Evolutionary conservation across 768 basidiomycete genomes (phyloP), one percentile per base, ranked within the genome.

Genomic region (Tephrocybe sp.): DNA sequence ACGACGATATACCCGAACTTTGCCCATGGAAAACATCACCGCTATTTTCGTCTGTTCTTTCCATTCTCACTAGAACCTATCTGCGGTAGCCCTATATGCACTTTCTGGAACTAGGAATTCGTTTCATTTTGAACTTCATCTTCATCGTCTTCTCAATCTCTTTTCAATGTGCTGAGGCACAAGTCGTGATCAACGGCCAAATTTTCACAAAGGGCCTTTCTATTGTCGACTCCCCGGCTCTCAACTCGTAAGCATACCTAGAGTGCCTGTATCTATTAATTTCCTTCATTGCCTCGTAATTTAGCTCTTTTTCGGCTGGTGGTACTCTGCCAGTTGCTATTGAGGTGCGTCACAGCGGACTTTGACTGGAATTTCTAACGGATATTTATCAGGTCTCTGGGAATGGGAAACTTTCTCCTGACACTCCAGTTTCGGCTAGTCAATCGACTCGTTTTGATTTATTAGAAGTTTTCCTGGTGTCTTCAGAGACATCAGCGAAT

Each of bases 381-480:
- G n/a, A 34, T 33, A 9, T 12, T 41, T 16, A 37, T 25, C 27
- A 66, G 60, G 60, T 78, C 1, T 77, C 76, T 24, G 77, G 76
- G 3, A 64, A 78, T 56, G 76, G 76, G 18, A 68, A 72, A 36
- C 62, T 78, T 11, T 62, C 68, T 29, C 48, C 65, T 19, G 54
- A 45, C 36, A 69, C 71, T n/a, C 60, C 62, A 22, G 51, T 58
- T 5, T 69, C 72, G 4, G 63, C 74, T 6, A 59, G 55, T 21
- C 54, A 65, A 8, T 46, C 67, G 0, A 75, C 72, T 1, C 61
- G 66, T 37, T 74, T 66, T 57, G 64, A 71, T 46, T 57, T 60
- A 7, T 57, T 78, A 6, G 64, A 75, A 25, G 67, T 78, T 6
- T 78, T 68, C 50, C 62, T 78, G 10, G 69, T 76, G 8, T 78